Percentiles rank a stretch among this genome's conserved stretches.
Evolutionary conservation across 768 basidiomycete species (phyloP).

Genomic region (Termitomyces heimii): DNA sequence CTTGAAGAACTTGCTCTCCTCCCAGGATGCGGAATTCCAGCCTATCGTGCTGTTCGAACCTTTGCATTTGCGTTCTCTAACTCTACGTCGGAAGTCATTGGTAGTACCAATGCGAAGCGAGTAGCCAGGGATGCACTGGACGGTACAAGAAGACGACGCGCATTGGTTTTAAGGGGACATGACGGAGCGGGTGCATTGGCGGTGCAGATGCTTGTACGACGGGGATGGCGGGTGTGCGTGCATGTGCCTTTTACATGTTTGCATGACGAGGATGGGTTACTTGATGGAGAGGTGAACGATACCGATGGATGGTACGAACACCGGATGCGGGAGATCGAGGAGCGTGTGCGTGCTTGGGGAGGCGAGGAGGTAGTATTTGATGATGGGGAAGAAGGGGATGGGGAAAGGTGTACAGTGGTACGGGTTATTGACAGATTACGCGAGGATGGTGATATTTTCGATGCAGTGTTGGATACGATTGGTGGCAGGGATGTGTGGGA

Average conservation of each 20-base stretch:
- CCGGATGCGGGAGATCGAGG: constrained; percentile 43
- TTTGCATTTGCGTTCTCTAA: constrained; percentile 41
- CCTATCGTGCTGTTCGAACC: constrained; percentile 75
- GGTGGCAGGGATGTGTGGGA: constrained; percentile 81
- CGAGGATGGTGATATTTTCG: constrained; percentile 57
- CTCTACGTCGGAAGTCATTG: not conserved
- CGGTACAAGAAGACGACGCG: constrained; percentile 24
- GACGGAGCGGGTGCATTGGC: constrained; percentile 73
- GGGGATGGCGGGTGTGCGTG: constrained; percentile 72
- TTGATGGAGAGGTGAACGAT: not conserved
- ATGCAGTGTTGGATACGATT: constrained; percentile 78
- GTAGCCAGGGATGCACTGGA: constrained; percentile 7
- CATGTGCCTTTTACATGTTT: constrained; percentile 38
- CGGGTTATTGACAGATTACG: constrained; percentile 46
- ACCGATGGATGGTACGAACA: constrained; percentile 25
- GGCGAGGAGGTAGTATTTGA: constrained; percentile 76
- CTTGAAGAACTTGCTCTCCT: constrained; percentile 77
- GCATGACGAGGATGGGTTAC: constrained; percentile 6
- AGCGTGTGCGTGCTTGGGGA: constrained; percentile 60
- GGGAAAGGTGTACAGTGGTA: constrained; percentile 39
- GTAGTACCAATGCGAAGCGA: constrained; percentile 1
- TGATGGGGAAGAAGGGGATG: constrained; percentile 33
- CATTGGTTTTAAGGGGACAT: constrained; percentile 66
- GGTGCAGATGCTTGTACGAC: constrained; percentile 65
- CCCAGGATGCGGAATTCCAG: constrained; percentile 74